Conservation (phyloP, 352 stramenopile genomes). For the Aphanomyces stellatus region DNA sequence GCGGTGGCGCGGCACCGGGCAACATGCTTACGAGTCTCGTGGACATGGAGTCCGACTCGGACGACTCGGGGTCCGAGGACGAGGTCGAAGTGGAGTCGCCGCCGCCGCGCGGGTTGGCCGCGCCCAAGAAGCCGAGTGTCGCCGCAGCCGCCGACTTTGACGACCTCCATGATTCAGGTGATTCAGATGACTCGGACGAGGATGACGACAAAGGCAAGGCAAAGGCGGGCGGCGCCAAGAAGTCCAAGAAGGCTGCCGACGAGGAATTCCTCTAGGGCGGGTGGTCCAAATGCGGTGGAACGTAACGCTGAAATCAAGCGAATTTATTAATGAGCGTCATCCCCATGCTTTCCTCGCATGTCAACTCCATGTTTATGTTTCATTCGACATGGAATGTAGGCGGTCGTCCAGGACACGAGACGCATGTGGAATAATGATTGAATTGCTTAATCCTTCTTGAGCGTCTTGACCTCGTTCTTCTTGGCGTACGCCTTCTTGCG, state of each 20-base stretch:
- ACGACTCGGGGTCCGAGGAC: not conserved
- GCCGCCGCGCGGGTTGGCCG: not conserved
- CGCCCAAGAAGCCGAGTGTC: not conserved
- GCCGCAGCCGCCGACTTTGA: not conserved
- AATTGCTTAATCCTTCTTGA: slow-evolving; percentile 17
- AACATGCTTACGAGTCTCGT: not conserved
- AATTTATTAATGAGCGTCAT: too few relatives aligned
- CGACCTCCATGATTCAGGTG: not conserved
- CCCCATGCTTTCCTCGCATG: too few relatives aligned
- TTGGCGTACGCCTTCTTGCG: slow-evolving; percentile 78
- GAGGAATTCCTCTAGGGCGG: not conserved
- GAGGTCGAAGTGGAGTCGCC: slow-evolving; percentile 2
- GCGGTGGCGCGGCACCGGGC: not conserved
- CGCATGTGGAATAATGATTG: too few relatives aligned
- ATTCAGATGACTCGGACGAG: not conserved
- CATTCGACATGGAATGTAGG: too few relatives aligned
- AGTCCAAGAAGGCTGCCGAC: too few relatives aligned
- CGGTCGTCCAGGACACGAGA: too few relatives aligned
- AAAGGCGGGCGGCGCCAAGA: not conserved
- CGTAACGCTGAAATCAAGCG: too few relatives aligned
- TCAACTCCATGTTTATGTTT: too few relatives aligned
- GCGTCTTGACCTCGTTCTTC: slow-evolving; percentile 40
- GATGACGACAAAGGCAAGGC: not conserved
- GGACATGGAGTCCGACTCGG: slow-evolving; percentile 5
- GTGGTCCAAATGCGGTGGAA: too few relatives aligned